Percentiles rank a stretch among this genome's conserved stretches.
These are phyloP conservation scores for Boletus subcaerulescens DNA, from an alignment of 768 basidiomycete species.

Conservation along the genomic window DNA sequence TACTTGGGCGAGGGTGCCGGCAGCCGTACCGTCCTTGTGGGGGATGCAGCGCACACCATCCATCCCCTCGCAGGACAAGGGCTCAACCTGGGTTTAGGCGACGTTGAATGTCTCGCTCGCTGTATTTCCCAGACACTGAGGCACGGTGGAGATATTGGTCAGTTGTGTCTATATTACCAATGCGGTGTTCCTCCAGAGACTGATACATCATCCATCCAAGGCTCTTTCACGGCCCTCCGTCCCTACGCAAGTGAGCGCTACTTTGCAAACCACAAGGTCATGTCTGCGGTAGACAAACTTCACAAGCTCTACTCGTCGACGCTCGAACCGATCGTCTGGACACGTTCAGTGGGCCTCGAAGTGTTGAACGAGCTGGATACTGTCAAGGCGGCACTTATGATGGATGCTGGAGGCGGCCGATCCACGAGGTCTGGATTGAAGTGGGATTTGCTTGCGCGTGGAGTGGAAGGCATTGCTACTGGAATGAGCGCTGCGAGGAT, in stretches of 20 bases:
- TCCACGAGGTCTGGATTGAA: slow-evolving; percentile 31
- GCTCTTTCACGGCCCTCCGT: slow-evolving; percentile 69
- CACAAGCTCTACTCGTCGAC: slow-evolving; percentile 81
- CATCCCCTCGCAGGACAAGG: slow-evolving; percentile 98
- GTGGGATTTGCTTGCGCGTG: slow-evolving; percentile 36
- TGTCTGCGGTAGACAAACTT: slow-evolving; percentile 85
- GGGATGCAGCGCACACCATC: slow-evolving; percentile 93
- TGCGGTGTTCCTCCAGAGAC: neutral
- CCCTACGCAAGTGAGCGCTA: slow-evolving; percentile 83
- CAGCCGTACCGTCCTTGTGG: slow-evolving; percentile 80
- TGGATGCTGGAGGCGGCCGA: slow-evolving; percentile 57
- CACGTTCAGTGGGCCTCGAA: slow-evolving; percentile 83
- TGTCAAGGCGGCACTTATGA: slow-evolving; percentile 83
- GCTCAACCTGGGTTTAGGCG: slow-evolving; percentile 88
- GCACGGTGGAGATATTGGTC: slow-evolving; percentile 82
- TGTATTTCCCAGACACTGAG: slow-evolving; percentile 57
- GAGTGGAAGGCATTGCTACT: slow-evolving; percentile 43
- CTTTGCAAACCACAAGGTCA: slow-evolving; percentile 78
- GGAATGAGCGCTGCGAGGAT: slow-evolving; percentile 33
- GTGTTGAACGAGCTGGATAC: slow-evolving; percentile 85
- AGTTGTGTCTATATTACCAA: slow-evolving; percentile 12
- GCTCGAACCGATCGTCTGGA: slow-evolving; percentile 74
- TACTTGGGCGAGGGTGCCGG: slow-evolving; percentile 76
- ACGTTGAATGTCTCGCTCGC: slow-evolving; percentile 69
- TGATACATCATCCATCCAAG: slow-evolving; percentile 23